Conservation (phyloP, 75 land plant genomes). For the Sequoia sempervirens region DNA sequence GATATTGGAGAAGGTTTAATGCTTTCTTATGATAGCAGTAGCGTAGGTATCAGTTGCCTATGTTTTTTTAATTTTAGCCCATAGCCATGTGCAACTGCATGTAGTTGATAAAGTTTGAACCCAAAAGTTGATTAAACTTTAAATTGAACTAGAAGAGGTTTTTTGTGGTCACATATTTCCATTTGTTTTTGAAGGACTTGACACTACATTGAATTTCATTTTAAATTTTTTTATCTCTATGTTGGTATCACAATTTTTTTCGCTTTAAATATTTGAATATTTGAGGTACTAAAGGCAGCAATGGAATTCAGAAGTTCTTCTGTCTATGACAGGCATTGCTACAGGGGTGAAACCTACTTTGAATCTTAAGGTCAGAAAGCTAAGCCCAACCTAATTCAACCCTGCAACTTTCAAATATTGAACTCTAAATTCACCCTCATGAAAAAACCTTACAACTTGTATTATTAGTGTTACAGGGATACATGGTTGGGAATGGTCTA, state of each 20-base stretch:
- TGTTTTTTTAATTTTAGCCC: background rate
- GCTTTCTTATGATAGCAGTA: too few relatives aligned
- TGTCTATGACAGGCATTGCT: conserved; percentile 80
- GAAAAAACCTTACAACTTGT: too few relatives aligned
- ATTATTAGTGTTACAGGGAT: conserved; percentile 48
- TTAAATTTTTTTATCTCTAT: too few relatives aligned
- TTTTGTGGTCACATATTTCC: too few relatives aligned
- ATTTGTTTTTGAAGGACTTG: too few relatives aligned
- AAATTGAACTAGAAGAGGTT: too few relatives aligned
- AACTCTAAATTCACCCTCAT: background rate
- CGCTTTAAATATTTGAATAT: too few relatives aligned
- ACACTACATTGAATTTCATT: too few relatives aligned
- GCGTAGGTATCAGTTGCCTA: background rate
- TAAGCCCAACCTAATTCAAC: background rate
- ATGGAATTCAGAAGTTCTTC: background rate
- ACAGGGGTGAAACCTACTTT: conserved; percentile 53
- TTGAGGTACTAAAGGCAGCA: too few relatives aligned
- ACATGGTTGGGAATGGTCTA: conserved; percentile 83
- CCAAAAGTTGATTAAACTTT: too few relatives aligned
- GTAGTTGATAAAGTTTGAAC: too few relatives aligned
- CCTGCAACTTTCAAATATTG: background rate
- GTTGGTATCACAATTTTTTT: too few relatives aligned
- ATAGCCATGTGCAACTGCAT: background rate
- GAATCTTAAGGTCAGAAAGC: conserved; percentile 66
- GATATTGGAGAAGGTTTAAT: background rate